These are phyloP conservation scores for Pichia phayaonensis DNA, from an alignment of 805 yeast species.

Conservation along the genomic window DNA sequence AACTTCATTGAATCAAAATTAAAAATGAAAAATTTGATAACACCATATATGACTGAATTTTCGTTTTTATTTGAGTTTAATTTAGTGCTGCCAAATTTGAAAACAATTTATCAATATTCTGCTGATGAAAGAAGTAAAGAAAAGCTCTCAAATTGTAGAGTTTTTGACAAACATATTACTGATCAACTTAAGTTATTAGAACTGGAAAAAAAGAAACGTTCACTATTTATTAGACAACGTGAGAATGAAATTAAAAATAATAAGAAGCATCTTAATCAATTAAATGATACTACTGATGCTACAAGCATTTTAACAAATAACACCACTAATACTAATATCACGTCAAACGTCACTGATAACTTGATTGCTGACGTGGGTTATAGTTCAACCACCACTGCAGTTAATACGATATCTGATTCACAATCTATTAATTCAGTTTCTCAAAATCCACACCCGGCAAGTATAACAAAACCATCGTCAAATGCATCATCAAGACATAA, in stretches of 20 bases:
- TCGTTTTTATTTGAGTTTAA: conserved; percentile 45
- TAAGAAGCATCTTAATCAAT: background rate
- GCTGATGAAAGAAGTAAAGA: conserved; percentile 28
- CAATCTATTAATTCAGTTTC: background rate
- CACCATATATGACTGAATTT: conserved; percentile 35
- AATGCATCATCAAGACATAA: background rate
- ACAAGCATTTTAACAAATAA: background rate
- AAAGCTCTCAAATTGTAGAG: conserved; percentile 21
- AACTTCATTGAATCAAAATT: conserved; percentile 31
- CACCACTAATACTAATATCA: background rate
- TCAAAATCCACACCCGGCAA: background rate
- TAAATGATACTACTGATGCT: background rate
- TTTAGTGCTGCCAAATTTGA: conserved; percentile 36
- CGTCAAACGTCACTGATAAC: background rate
- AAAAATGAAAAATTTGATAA: conserved; percentile 18
- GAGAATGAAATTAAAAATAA: conserved; percentile 10
- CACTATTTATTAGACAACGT: conserved; percentile 23
- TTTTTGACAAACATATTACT: conserved; percentile 39
- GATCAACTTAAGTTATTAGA: conserved; percentile 45
- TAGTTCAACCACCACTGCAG: background rate
- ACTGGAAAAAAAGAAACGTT: conserved; percentile 36
- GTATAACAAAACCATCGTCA: background rate
- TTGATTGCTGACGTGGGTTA: background rate
- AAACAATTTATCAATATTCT: conserved; percentile 25
- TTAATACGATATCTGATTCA: background rate